These are phyloP conservation scores for Sphaerobolus stellatus DNA, from an alignment of 1,284 basidiomycete genomes.

Conservation along the genomic window DNA sequence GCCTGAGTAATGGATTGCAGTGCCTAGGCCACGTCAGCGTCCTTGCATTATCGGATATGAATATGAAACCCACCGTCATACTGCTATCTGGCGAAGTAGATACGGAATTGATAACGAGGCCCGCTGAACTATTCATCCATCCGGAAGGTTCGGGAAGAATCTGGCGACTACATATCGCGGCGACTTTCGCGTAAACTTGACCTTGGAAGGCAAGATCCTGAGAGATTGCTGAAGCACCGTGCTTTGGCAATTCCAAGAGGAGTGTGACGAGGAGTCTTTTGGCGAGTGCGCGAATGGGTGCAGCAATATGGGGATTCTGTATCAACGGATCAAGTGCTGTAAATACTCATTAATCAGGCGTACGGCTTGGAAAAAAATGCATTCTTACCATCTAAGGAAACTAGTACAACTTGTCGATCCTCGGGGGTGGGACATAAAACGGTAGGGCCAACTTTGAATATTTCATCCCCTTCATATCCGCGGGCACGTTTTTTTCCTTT, in stretches of 20 bases:
- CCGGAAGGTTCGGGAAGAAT: constrained; percentile 49
- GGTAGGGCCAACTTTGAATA: constrained; percentile 57
- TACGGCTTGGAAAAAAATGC: constrained; percentile 5
- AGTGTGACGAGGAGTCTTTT: constrained; percentile 58
- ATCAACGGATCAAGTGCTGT: constrained; percentile 53
- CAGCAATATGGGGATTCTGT: constrained; percentile 47
- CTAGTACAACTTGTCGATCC: constrained; percentile 56
- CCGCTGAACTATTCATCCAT: constrained; percentile 58
- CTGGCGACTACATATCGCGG: constrained; percentile 45
- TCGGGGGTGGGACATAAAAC: constrained; percentile 48
- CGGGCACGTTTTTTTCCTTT: constrained; percentile 75
- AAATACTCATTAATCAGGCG: constrained; percentile 14
- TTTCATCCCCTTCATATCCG: constrained; percentile 76
- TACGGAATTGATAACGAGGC: constrained; percentile 44
- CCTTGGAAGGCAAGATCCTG: constrained; percentile 48
- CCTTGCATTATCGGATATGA: background rate
- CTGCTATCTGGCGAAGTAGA: constrained; percentile 28
- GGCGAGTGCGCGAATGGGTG: constrained; percentile 56
- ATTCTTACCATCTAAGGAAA: constrained; percentile 61
- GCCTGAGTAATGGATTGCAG: constrained; percentile 19
- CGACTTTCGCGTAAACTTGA: constrained; percentile 40
- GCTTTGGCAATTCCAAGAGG: constrained; percentile 54
- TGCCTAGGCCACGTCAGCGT: constrained; percentile 19
- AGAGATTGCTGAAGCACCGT: constrained; percentile 56
- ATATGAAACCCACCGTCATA: constrained; percentile 14